A percentile compares a stretch with the other conserved stretches of the same genome.
These are phyloP conservation scores for Camelina laxa DNA, from an alignment of 345 rosid genomes.

Conservation along the genomic window DNA sequence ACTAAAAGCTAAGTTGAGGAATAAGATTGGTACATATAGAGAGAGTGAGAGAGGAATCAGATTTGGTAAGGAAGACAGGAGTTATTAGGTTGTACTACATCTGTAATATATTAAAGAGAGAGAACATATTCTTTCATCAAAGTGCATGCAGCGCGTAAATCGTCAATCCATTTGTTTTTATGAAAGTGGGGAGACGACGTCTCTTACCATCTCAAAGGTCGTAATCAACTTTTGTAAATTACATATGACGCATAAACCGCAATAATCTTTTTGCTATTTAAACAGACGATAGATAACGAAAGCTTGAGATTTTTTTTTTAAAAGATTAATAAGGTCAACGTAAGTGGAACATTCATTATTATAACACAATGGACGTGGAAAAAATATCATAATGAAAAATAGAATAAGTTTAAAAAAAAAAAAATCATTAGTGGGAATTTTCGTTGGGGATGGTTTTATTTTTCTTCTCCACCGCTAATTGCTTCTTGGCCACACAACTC, in stretches of 20 bases:
- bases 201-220: constrained; percentile 40
- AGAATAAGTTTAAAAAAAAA: no score
- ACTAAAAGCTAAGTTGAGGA: constrained; percentile 24
- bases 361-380: constrained; percentile 32
- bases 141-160: neutral
- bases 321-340: constrained; percentile 32
- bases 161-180: constrained; percentile 7
- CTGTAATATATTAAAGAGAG: constrained; percentile 15
- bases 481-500: constrained; percentile 35
- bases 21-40: constrained; percentile 21
- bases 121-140: constrained; percentile 36
- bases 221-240: constrained; percentile 24
- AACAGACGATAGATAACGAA: constrained; percentile 41
- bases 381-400: constrained; percentile 5
- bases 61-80: constrained; percentile 36
- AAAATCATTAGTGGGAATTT: constrained; percentile 15
- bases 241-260: constrained; percentile 42
- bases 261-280: constrained; percentile 10
- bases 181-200: constrained; percentile 31
- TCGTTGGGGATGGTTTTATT: constrained; percentile 26
- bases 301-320: neutral
- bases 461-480: constrained; percentile 39
- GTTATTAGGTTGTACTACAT: constrained; percentile 15
- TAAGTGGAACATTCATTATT: constrained; percentile 31
- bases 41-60: constrained; percentile 32